phyloP scores from a whole-genome alignment of 768 basidiomycete genomes.

The Mycena pura region DNA sequence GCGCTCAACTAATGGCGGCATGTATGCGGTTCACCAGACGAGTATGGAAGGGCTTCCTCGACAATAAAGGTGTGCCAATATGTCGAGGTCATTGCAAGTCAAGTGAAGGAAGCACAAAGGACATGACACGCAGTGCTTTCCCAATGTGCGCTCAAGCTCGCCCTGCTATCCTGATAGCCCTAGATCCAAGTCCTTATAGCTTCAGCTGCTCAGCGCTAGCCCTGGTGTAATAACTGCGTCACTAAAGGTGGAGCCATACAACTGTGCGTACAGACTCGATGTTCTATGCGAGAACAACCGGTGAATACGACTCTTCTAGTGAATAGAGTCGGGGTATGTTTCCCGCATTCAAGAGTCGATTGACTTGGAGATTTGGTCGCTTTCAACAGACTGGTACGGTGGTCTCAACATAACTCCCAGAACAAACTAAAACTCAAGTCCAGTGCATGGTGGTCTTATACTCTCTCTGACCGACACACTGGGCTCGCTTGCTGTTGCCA shows the following conservation, averaged over 20 bases:
- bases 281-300: background rate
- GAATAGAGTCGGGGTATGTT: constrained; percentile 79
- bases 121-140: constrained; percentile 82
- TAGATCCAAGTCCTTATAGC: background rate
- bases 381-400: constrained; percentile 45
- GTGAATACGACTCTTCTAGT: constrained; percentile 48
- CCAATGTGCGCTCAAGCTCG: constrained; percentile 56
- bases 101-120: constrained; percentile 49
- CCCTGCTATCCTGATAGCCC: background rate
- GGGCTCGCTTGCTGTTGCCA: constrained; percentile 80
- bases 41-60: constrained; percentile 77
- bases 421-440: background rate
- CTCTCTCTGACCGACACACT: constrained; percentile 84
- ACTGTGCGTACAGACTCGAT: constrained; percentile 53
- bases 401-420: background rate
- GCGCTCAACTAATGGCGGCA: constrained; percentile 11
- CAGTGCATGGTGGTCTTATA: constrained; percentile 83
- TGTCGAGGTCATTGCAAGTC: background rate
- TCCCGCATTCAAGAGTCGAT: background rate
- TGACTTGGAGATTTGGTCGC: background rate
- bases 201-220: constrained; percentile 52
- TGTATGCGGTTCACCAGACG: constrained; percentile 19
- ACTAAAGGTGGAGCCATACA: constrained; percentile 76
- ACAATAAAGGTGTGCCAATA: constrained; percentile 65
- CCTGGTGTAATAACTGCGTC: constrained; percentile 77